Evolutionary conservation across 176 grass and related monocot species (phyloP).

Genomic region (Zoysia japonica): DNA sequence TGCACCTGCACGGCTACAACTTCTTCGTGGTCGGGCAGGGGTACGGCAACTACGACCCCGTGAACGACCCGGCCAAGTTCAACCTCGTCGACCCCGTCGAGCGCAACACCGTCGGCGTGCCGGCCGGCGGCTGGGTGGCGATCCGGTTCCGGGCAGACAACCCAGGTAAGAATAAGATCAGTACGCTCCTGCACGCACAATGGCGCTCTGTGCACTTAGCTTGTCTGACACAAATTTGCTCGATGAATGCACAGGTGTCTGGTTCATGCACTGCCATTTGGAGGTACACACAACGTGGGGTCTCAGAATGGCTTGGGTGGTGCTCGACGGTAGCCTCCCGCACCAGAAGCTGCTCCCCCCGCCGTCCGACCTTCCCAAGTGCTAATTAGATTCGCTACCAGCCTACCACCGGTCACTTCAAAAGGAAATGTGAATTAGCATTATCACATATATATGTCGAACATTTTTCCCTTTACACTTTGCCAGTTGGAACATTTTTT

Average conservation of each 20-base stretch:
- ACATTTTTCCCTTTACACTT: not conserved
- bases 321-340: conserved; percentile 45
- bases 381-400: conserved; percentile 22
- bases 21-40: conserved; percentile 77
- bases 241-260: conserved; percentile 40
- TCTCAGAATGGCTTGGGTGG: conserved; percentile 59
- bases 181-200: too few species aligned
- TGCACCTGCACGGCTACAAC: conserved; percentile 88
- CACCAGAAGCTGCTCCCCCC: conserved; percentile 53
- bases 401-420: not conserved
- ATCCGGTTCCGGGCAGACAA: conserved; percentile 82
- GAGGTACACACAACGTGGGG: conserved; percentile 63
- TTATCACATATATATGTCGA: not conserved
- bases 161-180: conserved; percentile 45
- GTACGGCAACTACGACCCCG: conserved; percentile 60
- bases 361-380: conserved; percentile 55
- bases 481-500: conserved; percentile 44
- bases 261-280: conserved; percentile 74
- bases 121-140: conserved; percentile 65
- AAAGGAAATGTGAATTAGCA: conserved; percentile 29
- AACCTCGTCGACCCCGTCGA: conserved; percentile 86
- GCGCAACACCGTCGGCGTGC: conserved; percentile 72
- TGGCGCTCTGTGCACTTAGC: not conserved
- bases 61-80: conserved; percentile 57
- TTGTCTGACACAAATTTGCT: not conserved